Percentiles rank a stretch among this genome's conserved stretches.
phyloP scores from a whole-genome alignment of 2,329 filamentous ascomycete genomes.

The Domatiomyces catenatus region DNA sequence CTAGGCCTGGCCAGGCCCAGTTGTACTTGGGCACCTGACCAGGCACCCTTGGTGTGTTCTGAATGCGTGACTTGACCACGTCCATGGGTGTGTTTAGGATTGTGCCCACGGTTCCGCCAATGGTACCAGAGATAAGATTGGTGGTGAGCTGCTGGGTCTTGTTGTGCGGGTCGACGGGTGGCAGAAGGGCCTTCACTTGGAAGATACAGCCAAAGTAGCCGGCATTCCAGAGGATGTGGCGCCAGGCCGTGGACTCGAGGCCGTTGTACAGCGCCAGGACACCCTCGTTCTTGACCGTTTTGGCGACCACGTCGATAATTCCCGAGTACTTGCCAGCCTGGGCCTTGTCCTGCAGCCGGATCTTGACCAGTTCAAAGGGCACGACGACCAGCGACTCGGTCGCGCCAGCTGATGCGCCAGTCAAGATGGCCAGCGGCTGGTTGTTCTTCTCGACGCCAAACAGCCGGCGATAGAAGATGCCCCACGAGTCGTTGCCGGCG shows the following conservation, averaged over 20 bases:
- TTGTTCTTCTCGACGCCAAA: constrained; percentile 81
- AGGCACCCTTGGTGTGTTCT: constrained; percentile 76
- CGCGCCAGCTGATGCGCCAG: constrained; percentile 83
- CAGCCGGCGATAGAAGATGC: constrained; percentile 73
- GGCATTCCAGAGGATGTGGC: constrained; percentile 84
- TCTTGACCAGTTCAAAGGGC: constrained; percentile 97
- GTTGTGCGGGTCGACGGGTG: constrained; percentile 50
- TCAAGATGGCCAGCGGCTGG: constrained; percentile 80
- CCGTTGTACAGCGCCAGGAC: constrained; percentile 86
- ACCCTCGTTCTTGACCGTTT: constrained; percentile 70
- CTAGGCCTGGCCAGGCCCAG: constrained; percentile 85
- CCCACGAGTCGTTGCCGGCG: constrained; percentile 97
- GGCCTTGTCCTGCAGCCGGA: constrained; percentile 88
- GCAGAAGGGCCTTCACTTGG: constrained; percentile 77
- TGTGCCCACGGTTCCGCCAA: constrained; percentile 83
- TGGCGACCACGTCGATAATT: constrained; percentile 37
- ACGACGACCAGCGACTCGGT: constrained; percentile 96
- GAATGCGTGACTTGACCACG: constrained; percentile 94
- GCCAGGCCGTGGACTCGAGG: constrained; percentile 91
- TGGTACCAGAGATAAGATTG: constrained; percentile 68
- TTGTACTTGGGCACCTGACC: constrained; percentile 87
- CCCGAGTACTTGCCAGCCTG: constrained; percentile 59
- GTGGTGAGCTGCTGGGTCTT: constrained; percentile 72
- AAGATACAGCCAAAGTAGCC: constrained; percentile 98
- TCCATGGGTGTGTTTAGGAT: constrained; percentile 92